Evolutionary conservation across 2,329 filamentous ascomycete species (phyloP).

Genomic region (Arthroderma sp.): DNA sequence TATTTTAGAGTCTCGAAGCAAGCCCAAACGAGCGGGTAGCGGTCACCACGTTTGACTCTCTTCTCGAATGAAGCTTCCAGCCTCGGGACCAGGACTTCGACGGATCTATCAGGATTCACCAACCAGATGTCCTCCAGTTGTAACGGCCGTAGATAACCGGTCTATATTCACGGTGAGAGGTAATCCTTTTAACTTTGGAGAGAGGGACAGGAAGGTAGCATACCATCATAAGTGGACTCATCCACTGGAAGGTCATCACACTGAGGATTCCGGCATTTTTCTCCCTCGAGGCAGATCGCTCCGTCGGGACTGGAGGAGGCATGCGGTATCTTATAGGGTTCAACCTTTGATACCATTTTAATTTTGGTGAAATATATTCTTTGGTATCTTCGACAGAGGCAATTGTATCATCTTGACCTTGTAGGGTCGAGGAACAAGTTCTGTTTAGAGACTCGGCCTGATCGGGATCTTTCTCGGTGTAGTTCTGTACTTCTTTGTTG

Average conservation of each 20-base stretch:
- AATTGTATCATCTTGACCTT: too few relatives aligned
- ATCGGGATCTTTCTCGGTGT: too few relatives aligned
- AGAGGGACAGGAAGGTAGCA: slow-evolving; percentile 20
- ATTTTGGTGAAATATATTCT: neutral
- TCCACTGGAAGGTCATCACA: slow-evolving; percentile 74
- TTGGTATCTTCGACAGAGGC: too few relatives aligned
- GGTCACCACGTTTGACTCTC: slow-evolving; percentile 53
- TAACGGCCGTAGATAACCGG: slow-evolving; percentile 72
- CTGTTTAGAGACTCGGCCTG: too few relatives aligned
- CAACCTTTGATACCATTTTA: slow-evolving; percentile 27
- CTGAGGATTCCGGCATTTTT: slow-evolving; percentile 62
- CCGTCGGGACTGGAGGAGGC: slow-evolving; percentile 43
- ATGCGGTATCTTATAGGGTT: slow-evolving; percentile 35
- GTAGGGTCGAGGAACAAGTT: too few relatives aligned
- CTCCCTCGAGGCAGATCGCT: slow-evolving; percentile 50
- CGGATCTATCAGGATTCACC: slow-evolving; percentile 68
- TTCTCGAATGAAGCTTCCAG: slow-evolving; percentile 56
- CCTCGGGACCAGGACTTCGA: slow-evolving; percentile 54
- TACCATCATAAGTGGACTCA: slow-evolving; percentile 71
- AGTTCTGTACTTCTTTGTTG: too few relatives aligned
- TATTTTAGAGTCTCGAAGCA: slow-evolving; percentile 73
- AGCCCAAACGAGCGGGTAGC: slow-evolving; percentile 63
- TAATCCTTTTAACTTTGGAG: neutral
- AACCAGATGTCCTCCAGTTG: slow-evolving; percentile 77
- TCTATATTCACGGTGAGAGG: slow-evolving; percentile 31